Evolutionary conservation across 345 rosid species (phyloP), one percentile per base, ranked within the genome.

Genomic region (Dovyalis caffra): DNA sequence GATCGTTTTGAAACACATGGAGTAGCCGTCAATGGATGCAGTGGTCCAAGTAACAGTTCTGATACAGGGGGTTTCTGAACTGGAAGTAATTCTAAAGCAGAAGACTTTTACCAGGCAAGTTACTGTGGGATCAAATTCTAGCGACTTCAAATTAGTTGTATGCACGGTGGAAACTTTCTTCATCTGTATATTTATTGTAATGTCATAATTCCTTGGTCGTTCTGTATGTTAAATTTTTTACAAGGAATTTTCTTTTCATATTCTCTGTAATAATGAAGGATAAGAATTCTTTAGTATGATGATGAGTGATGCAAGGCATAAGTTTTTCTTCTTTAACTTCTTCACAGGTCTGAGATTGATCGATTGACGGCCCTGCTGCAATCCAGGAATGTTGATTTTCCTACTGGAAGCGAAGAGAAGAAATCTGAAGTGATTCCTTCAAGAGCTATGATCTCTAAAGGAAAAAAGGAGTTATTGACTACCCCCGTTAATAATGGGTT

Each of bases 281-380:
- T 37, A n/a, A 25, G 6, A 10, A 26, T 16, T 32, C 23, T 73
- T 40, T 32, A 64, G 45, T 3, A 21, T 35, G 58, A 23, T 56
- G 28, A 4, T 60, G 16, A n/a, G 33, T 62, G 66, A 43, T 47
- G 35, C 51, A 14, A 58, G 62, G 28, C 11, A 64, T n/a, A 26
- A 62, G 7, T 3, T 25, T 5, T 62, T 11, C 23, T 62, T 58
- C 53, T 45, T 35, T 45, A 64, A 60, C 73, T 77, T 34, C 53
- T 72, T 66, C 43, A 21, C 94, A 96, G 99, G 77, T 84, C 93
- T 34, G 99, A 96, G 86, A 86, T 92, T 80, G 93, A 92, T 84
- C 94, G 78, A 28, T 73, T 96, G 84, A 92, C 95, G 25, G 74
- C 92, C 35, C 75, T 96, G 57, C 82, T 96, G 77, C 94, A 74